Evolutionary conservation across 495 filamentous ascomycete species (phyloP).

Genomic region (Daldinia bambusicola): DNA sequence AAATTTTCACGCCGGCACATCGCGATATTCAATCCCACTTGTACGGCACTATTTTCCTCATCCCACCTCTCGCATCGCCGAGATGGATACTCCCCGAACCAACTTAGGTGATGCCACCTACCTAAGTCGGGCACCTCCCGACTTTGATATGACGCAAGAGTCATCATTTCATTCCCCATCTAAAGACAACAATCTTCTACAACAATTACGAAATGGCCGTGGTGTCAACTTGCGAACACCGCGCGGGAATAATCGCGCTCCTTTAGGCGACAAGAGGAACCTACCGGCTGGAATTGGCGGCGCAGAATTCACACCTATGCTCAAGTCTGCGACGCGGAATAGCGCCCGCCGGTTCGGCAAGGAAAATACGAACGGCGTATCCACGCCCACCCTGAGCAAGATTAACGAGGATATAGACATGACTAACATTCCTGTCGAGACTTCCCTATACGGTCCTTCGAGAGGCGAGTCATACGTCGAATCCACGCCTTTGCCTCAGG

Average conservation of each 20-base stretch:
- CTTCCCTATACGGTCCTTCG: slow-evolving; percentile 74
- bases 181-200: slow-evolving; percentile 77
- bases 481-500: slow-evolving; percentile 70
- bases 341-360: slow-evolving; percentile 71
- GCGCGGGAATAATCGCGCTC: slow-evolving; percentile 63
- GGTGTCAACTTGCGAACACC: slow-evolving; percentile 74
- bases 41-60: slow-evolving; percentile 26
- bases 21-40: slow-evolving; percentile 36
- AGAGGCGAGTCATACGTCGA: slow-evolving; percentile 61
- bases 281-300: slow-evolving; percentile 67
- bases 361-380: slow-evolving; percentile 58
- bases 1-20: slow-evolving; percentile 15
- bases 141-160: slow-evolving; percentile 82
- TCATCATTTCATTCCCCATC: slow-evolving; percentile 87
- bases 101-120: slow-evolving; percentile 83
- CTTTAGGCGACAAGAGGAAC: slow-evolving; percentile 75
- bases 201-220: slow-evolving; percentile 70
- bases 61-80: slow-evolving; percentile 29
- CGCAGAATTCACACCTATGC: slow-evolving; percentile 90
- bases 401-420: slow-evolving; percentile 74
- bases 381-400: slow-evolving; percentile 75
- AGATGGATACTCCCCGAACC: slow-evolving; percentile 79
- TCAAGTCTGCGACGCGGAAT: slow-evolving; percentile 89
- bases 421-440: slow-evolving; percentile 69
- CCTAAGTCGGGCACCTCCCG: slow-evolving; percentile 70